phyloP scores from a whole-genome alignment of 768 basidiomycete genomes.

The Cystobasidiopsis lactophilus region DNA sequence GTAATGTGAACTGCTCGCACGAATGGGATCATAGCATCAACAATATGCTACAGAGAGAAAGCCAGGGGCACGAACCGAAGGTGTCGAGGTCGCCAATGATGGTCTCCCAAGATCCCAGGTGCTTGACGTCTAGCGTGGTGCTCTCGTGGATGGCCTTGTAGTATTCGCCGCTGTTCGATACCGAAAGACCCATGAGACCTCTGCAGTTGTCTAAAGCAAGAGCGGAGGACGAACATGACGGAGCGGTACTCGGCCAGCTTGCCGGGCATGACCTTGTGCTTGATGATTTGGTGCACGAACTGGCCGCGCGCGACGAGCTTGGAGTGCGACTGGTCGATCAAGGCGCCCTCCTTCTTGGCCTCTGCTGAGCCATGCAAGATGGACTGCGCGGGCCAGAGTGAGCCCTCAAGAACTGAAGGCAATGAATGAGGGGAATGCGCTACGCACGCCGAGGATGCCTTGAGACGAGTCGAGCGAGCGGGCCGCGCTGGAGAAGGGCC shows the following conservation, averaged over 20 bases:
- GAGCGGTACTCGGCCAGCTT: constrained; percentile 61
- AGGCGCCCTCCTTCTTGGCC: constrained; percentile 60
- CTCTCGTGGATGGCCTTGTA: constrained; percentile 61
- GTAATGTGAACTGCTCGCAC: constrained; percentile 6
- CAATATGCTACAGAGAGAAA: not conserved
- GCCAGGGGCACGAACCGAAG: constrained; percentile 33
- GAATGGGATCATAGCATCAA: not conserved
- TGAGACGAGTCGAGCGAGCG: not conserved
- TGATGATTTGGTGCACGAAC: constrained; percentile 77
- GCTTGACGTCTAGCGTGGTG: constrained; percentile 50
- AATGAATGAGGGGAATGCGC: too few species aligned
- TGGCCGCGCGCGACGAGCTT: constrained; percentile 76
- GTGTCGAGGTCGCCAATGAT: constrained; percentile 73
- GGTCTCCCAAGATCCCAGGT: constrained; percentile 86
- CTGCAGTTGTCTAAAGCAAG: not conserved
- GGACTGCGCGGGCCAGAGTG: constrained; percentile 34
- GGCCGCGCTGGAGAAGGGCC: too few species aligned
- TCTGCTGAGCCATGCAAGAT: constrained; percentile 83
- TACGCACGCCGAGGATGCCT: not conserved
- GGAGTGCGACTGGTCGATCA: constrained; percentile 59
- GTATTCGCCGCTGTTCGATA: constrained; percentile 43
- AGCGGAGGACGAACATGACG: constrained; percentile 48
- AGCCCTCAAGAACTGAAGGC: too few species aligned
- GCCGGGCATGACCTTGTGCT: constrained; percentile 67
- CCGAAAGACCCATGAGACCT: not conserved